Conservation (phyloP, 345 rosid species). For the Microcos paniculata region DNA sequence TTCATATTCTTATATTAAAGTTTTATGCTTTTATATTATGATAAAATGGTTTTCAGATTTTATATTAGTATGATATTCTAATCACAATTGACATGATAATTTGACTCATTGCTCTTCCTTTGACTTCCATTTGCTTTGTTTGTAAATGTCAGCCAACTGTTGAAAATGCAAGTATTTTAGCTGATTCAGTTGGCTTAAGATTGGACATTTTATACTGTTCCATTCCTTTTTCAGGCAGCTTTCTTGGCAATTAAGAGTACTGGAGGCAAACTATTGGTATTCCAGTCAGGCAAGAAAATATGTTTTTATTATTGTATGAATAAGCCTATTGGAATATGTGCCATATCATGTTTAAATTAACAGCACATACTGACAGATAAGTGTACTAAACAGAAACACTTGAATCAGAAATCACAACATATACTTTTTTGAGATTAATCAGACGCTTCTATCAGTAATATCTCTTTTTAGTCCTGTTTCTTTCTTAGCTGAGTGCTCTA, state of each 20-base stretch:
- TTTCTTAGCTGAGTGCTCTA: neutral
- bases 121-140: neutral
- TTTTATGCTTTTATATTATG: neutral
- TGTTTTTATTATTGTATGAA: neutral
- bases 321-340: neutral
- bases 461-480: neutral
- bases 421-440: neutral
- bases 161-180: neutral
- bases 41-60: neutral
- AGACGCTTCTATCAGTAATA: neutral
- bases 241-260: conserved; percentile 89
- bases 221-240: conserved; percentile 59
- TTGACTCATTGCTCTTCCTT: neutral
- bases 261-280: conserved; percentile 93
- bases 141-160: neutral
- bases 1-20: neutral
- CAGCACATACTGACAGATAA: neutral
- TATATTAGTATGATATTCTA: neutral
- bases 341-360: neutral
- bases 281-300: conserved; percentile 76
- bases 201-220: neutral
- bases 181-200: neutral
- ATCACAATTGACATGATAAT: neutral
- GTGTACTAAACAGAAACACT: neutral
- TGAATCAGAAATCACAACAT: neutral